Evolutionary conservation across 345 rosid genomes (phyloP), one percentile per base, ranked within the genome.

Genomic region (Populus simonii): DNA sequence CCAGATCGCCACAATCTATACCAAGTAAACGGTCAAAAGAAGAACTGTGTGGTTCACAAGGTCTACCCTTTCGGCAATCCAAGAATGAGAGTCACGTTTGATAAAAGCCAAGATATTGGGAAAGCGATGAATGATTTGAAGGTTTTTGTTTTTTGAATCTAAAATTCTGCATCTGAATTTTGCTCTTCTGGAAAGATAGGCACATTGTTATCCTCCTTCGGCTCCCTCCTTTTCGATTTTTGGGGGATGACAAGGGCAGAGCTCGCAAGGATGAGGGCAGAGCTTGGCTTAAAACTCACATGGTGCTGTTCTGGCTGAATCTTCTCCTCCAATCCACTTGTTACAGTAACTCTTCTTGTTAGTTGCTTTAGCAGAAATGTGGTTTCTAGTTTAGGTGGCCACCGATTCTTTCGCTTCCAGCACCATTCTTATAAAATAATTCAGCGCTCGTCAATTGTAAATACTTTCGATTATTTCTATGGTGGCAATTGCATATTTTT

Each of bases 21-120:
- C 71, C 80, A 31, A 83, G 80, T 83, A 84, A 86, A 74, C 41
- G 82, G 36, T 9, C 72, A 18, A 88, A 82, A 79, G 84, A 82
- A 68, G 74, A 85, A 57, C 38, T 7, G 51, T 62, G 25, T 31
- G 78, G 82, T 53, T 71, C 81, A 22, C 77, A 66, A 36, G 66
- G 76, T 77, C 65, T 51, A 16, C 74, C 73, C 15, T 78, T 63
- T 10, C 63, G 15, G 84, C 78, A 76, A 70, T 80, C 74, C 55
- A 81, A 83, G 72, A 81, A 71, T 41, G 84, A 74, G 18, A 77
- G 83, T 36, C 68, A 77, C 63, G 80, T 79, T 79, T 72, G 74
- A 9, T 74, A 70, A 35, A 53, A 67, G 29, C 65, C 16, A 23
- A 27, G 29, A 59, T 36, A 47, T 67, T 23, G n/a, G 61, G 72